Conservation (phyloP, 1,284 basidiomycete genomes). For the Meripilus lineatus region DNA sequence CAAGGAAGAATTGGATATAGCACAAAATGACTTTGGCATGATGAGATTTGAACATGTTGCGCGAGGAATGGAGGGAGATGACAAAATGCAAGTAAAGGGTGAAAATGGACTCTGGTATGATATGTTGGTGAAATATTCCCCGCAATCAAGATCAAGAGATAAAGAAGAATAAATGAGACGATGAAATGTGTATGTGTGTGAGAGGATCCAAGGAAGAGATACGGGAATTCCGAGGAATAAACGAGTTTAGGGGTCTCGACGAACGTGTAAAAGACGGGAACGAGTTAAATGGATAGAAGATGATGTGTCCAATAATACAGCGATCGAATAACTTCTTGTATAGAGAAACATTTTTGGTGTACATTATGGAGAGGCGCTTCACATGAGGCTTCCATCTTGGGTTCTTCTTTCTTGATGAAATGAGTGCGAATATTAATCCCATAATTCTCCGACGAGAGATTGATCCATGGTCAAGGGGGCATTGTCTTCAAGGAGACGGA, state of each 20-base stretch:
- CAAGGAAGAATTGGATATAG: constrained; percentile 2
- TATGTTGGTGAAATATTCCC: neutral
- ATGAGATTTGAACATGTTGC: neutral
- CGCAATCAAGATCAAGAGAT: neutral
- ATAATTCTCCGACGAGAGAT: constrained; percentile 56
- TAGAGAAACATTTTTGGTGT: neutral
- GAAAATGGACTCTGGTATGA: neutral
- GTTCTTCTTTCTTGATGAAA: neutral
- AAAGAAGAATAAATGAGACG: neutral
- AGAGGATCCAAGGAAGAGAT: neutral
- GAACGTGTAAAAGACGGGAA: neutral
- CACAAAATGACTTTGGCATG: constrained; percentile 2
- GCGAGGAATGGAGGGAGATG: neutral
- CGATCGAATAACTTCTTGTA: neutral
- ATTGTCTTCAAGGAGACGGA: constrained; percentile 39
- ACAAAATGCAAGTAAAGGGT: neutral
- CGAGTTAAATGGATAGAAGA: neutral
- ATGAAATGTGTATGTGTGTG: neutral
- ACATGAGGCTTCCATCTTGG: neutral
- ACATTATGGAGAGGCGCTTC: neutral
- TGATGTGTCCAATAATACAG: neutral
- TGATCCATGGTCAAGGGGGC: constrained; percentile 34
- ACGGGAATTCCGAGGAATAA: neutral
- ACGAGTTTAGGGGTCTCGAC: neutral
- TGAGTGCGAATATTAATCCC: constrained; percentile 33